A percentile compares a stretch with the other conserved stretches of the same genome.
phyloP scores from a whole-genome alignment of 1,284 basidiomycete genomes.

The Cryptococcus hybrid region DNA sequence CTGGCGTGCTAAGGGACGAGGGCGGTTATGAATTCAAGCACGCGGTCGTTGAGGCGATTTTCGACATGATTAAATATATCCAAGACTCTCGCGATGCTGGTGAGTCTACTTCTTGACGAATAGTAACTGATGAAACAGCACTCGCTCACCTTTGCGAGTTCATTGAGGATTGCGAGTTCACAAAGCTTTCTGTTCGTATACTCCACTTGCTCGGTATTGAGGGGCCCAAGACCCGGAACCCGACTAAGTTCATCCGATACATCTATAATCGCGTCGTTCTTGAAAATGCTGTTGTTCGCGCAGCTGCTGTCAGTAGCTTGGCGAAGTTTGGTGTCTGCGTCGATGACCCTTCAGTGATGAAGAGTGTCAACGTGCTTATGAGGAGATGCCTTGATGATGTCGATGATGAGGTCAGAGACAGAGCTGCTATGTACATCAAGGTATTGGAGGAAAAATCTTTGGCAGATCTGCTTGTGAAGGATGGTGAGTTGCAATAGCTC shows the following conservation, averaged over 20 bases:
- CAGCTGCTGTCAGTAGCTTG: slow-evolving; percentile 90
- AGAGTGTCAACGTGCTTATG: slow-evolving; percentile 82
- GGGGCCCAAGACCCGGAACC: slow-evolving; percentile 91
- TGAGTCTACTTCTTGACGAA: slow-evolving; percentile 21
- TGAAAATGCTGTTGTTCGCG: slow-evolving; percentile 97
- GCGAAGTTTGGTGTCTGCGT: slow-evolving; percentile 96
- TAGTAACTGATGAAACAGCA: slow-evolving; percentile 55
- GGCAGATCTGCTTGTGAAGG: slow-evolving; percentile 83
- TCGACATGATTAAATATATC: slow-evolving; percentile 99
- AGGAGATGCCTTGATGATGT: slow-evolving; percentile 94
- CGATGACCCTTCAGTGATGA: slow-evolving; percentile 71
- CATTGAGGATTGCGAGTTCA: slow-evolving; percentile 99
- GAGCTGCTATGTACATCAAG: slow-evolving; percentile 90
- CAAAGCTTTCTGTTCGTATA: slow-evolving; percentile 96
- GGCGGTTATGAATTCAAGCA: slow-evolving; percentile 99
- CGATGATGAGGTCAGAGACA: slow-evolving; percentile 98
- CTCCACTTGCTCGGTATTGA: slow-evolving; percentile 93
- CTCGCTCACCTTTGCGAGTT: slow-evolving; percentile 99
- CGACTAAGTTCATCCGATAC: slow-evolving; percentile 98
- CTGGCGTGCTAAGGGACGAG: slow-evolving; percentile 90
- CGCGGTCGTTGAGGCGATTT: slow-evolving; percentile 98
- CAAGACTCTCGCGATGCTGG: slow-evolving; percentile 84
- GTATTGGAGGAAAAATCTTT: slow-evolving; percentile 76
- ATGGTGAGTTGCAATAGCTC: slow-evolving; percentile 60
- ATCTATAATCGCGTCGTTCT: slow-evolving; percentile 99